phyloP scores from a whole-genome alignment of 306 rosid genomes.

The Castanea mollissima region DNA sequence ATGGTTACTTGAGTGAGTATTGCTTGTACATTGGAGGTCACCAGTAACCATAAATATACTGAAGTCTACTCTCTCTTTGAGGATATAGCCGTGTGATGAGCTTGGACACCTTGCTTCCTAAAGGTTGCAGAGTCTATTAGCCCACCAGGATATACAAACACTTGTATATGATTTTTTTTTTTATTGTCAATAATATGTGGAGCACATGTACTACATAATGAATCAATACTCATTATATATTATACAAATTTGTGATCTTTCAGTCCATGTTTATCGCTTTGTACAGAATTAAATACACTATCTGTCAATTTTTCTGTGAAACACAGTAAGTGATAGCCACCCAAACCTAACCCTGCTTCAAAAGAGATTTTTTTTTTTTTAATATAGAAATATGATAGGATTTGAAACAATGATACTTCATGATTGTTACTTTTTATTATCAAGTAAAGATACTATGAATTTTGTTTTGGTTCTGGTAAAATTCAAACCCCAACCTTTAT shows the following conservation, averaged over 20 bases:
- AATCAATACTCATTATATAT: neutral
- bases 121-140: neutral
- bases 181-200: neutral
- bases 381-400: too few relatives aligned
- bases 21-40: slow-evolving; percentile 56
- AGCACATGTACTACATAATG: neutral
- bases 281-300: neutral
- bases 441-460: too few relatives aligned
- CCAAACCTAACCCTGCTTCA: neutral
- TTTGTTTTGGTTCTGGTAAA: too few relatives aligned
- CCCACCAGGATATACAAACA: neutral
- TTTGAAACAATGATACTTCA: too few relatives aligned
- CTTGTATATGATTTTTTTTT: slow-evolving; percentile 6
- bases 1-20: slow-evolving; percentile 77
- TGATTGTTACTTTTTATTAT: too few relatives aligned
- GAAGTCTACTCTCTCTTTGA: slow-evolving; percentile 15
- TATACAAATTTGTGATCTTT: neutral
- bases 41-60: slow-evolving; percentile 60
- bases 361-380: neutral
- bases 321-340: neutral
- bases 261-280: neutral
- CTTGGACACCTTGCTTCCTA: neutral
- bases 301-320: neutral
- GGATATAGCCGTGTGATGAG: slow-evolving; percentile 8
- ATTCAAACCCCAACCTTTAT: too few relatives aligned